These are phyloP conservation scores for Dactylellina leptospora DNA, from an alignment of 2,329 filamentous ascomycete genomes.

Conservation along the genomic window DNA sequence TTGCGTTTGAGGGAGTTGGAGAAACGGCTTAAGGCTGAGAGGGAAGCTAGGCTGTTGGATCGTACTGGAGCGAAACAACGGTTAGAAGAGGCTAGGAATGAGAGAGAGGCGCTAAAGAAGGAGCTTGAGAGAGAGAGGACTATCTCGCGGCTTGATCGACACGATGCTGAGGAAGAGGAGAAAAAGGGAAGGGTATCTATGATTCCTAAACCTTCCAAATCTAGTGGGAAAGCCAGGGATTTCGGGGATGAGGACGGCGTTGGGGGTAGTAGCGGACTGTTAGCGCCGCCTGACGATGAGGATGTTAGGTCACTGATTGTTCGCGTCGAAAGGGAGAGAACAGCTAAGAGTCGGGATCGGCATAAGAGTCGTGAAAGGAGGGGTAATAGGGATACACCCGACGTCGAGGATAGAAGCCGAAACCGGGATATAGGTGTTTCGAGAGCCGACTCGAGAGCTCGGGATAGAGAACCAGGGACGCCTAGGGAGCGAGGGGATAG, in stretches of 20 bases:
- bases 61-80: conserved; percentile 82
- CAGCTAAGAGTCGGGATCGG: conserved; percentile 48
- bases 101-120: conserved; percentile 75
- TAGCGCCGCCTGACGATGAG: conserved; percentile 48
- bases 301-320: conserved; percentile 51
- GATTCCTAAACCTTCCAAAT: conserved; percentile 48
- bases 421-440: conserved; percentile 29
- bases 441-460: conserved; percentile 3
- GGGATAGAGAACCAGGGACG: conserved; percentile 18
- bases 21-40: conserved; percentile 84
- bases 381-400: conserved; percentile 47
- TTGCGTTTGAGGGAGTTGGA: conserved; percentile 87
- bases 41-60: conserved; percentile 85
- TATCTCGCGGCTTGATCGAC: conserved; percentile 40
- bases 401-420: conserved; percentile 37
- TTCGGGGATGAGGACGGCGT: conserved; percentile 33
- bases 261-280: conserved; percentile 24
- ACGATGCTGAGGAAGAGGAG: conserved; percentile 36
- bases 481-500: conserved; percentile 13
- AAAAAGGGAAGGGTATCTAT: conserved; percentile 32
- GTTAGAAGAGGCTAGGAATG: conserved; percentile 76
- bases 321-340: conserved; percentile 45
- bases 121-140: conserved; percentile 69
- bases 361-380: conserved; percentile 48
- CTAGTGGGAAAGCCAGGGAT: conserved; percentile 7